A percentile compares a stretch with the other conserved stretches of the same genome.
Conservation (phyloP, 129 eudicot species). For the Mikania micrantha region DNA sequence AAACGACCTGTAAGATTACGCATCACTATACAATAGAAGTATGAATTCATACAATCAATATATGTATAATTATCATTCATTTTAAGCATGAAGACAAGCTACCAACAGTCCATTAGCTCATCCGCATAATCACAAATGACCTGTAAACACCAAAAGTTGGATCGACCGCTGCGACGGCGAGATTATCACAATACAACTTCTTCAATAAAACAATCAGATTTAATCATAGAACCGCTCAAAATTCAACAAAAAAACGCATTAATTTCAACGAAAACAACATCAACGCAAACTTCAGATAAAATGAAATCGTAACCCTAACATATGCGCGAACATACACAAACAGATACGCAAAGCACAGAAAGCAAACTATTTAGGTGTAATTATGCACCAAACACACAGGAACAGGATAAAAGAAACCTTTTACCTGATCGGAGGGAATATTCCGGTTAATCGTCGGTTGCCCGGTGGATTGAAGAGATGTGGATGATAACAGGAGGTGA, state of each 20-base stretch:
- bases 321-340: neutral
- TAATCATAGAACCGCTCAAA: slow-evolving; percentile 4
- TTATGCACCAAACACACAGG: neutral
- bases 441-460: slow-evolving; percentile 20
- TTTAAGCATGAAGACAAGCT: slow-evolving; percentile 3
- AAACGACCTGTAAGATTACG: no score
- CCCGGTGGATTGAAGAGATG: slow-evolving; percentile 22
- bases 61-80: neutral
- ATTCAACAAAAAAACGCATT: neutral
- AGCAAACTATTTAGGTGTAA: neutral
- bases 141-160: neutral
- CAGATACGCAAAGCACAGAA: neutral
- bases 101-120: neutral
- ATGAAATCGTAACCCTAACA: slow-evolving; percentile 16
- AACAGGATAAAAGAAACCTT: neutral
- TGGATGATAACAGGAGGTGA: slow-evolving; percentile 16
- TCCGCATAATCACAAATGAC: neutral
- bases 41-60: neutral
- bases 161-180: neutral
- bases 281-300: slow-evolving; percentile 10
- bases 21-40: no score
- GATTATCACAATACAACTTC: neutral
- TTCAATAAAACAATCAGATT: neutral
- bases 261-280: neutral
- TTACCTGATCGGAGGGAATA: neutral